These are phyloP conservation scores for Cochlearia excelsa DNA, from an alignment of 345 rosid genomes.

Conservation along the genomic window DNA sequence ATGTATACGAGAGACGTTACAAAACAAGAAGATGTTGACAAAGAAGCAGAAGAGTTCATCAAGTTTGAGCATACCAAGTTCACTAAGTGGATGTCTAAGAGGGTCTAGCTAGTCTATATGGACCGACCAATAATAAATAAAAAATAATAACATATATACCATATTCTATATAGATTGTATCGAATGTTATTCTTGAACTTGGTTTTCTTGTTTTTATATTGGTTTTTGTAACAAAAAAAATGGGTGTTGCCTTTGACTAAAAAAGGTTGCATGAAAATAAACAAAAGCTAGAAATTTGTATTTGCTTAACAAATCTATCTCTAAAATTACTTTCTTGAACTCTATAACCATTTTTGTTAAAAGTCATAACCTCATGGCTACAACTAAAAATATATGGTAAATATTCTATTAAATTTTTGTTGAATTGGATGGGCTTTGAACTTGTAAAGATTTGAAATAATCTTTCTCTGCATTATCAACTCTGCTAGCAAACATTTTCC, in stretches of 20 bases:
- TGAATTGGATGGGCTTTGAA: conserved; percentile 26
- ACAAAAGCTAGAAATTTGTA: too few relatives aligned
- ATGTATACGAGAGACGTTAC: conserved; percentile 12
- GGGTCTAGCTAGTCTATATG: background rate
- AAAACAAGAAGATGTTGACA: conserved; percentile 42
- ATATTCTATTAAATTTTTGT: conserved; percentile 31
- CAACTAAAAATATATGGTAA: background rate
- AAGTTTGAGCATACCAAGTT: conserved; percentile 57
- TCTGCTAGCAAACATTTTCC: conserved; percentile 73
- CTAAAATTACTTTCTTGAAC: too few relatives aligned
- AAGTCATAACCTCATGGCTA: conserved; percentile 5
- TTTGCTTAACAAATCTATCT: too few relatives aligned
- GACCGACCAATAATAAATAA: background rate
- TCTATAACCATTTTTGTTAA: too few relatives aligned
- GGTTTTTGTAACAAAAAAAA: conserved; percentile 17
- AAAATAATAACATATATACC: conserved; percentile 2
- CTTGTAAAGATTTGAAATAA: conserved; percentile 38
- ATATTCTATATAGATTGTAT: conserved; percentile 11
- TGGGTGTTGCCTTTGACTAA: conserved; percentile 2
- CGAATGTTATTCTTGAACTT: background rate
- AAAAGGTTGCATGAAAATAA: conserved; percentile 10
- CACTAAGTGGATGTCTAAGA: conserved; percentile 24
- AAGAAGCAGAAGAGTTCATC: conserved; percentile 66
- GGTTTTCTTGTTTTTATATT: background rate
- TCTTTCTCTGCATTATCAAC: conserved; percentile 57